These are phyloP conservation scores for Beta macrorhiza DNA, from an alignment of 179 eudicot species.

Conservation along the genomic window DNA sequence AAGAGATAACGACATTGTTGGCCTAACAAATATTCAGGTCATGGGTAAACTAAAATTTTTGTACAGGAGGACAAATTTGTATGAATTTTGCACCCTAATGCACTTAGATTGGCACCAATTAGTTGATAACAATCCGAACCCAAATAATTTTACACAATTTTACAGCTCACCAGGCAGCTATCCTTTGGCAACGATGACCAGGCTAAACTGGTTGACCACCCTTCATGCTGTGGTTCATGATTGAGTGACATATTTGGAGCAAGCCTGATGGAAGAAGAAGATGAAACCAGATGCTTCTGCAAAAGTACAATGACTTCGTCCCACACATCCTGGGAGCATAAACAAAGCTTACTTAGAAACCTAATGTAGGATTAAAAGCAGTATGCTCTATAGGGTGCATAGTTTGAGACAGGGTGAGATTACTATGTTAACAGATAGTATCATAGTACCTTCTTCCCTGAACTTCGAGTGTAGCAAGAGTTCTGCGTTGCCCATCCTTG, in stretches of 20 bases:
- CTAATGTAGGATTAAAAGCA: neutral
- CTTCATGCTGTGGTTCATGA: neutral
- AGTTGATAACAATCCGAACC: too few relatives aligned
- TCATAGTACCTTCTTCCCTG: slow-evolving; percentile 6
- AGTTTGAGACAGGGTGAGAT: neutral
- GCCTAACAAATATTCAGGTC: too few relatives aligned
- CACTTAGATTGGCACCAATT: neutral
- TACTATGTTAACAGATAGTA: neutral
- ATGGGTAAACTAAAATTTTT: too few relatives aligned
- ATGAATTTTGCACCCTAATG: too few relatives aligned
- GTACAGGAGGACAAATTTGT: too few relatives aligned
- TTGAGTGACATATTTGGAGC: slow-evolving; percentile 1
- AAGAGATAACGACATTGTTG: too few relatives aligned
- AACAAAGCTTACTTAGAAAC: neutral
- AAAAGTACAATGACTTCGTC: neutral
- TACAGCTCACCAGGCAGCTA: neutral
- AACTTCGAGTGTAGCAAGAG: too few relatives aligned
- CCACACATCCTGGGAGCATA: neutral
- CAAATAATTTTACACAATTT: neutral
- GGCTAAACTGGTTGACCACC: neutral
- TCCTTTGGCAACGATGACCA: neutral
- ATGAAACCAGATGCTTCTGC: neutral
- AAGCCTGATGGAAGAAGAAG: neutral
- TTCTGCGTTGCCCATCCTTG: neutral
- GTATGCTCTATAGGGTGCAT: neutral